A percentile compares a stretch with the other conserved stretches of the same genome.
Conservation (phyloP, 2,329 filamentous ascomycete species). For the Trichoderma koningiopsis region DNA sequence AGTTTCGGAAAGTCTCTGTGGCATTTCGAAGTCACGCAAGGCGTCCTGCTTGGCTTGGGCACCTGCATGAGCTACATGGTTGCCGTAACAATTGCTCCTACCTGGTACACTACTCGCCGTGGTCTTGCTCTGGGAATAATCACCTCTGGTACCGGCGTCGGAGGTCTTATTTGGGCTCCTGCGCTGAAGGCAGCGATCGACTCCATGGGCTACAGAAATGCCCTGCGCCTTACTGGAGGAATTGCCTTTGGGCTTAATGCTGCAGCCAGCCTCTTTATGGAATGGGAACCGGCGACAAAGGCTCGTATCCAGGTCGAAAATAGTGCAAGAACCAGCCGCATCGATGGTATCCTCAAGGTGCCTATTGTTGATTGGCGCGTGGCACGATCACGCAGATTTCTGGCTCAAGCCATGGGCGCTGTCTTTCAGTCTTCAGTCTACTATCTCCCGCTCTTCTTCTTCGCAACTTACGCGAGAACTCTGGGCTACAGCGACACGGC, state of each 20-base stretch:
- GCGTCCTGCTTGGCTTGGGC: not conserved
- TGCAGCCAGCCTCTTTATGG: not conserved
- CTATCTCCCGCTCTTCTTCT: conserved; percentile 20
- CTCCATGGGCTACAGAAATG: conserved; percentile 5
- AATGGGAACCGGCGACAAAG: conserved; percentile 6
- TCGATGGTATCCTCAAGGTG: conserved; percentile 5
- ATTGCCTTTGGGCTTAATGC: conserved; percentile 4
- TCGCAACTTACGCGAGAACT: conserved; percentile 11
- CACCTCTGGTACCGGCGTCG: conserved; percentile 13
- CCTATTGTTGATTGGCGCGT: conserved; percentile 14
- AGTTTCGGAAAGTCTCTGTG: conserved; percentile 11
- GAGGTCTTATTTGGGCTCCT: conserved; percentile 16
- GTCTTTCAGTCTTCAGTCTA: conserved; percentile 17
- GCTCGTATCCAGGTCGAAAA: conserved; percentile 4
- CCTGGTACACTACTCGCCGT: not conserved
- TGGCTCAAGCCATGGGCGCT: conserved; percentile 5
- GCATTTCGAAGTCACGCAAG: conserved; percentile 15
- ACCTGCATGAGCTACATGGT: conserved; percentile 11
- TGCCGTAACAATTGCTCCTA: conserved; percentile 11
- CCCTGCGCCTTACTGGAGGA: conserved; percentile 11
- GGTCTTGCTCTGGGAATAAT: conserved; percentile 10
- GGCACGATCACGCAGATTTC: conserved; percentile 4
- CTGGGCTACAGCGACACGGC: conserved; percentile 17
- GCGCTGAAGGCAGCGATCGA: conserved; percentile 8
- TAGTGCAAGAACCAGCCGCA: not conserved